Percentiles rank a stretch among this genome's conserved stretches.
phyloP scores from a whole-genome alignment of 768 basidiomycete genomes.

The Lactarius quietus region DNA sequence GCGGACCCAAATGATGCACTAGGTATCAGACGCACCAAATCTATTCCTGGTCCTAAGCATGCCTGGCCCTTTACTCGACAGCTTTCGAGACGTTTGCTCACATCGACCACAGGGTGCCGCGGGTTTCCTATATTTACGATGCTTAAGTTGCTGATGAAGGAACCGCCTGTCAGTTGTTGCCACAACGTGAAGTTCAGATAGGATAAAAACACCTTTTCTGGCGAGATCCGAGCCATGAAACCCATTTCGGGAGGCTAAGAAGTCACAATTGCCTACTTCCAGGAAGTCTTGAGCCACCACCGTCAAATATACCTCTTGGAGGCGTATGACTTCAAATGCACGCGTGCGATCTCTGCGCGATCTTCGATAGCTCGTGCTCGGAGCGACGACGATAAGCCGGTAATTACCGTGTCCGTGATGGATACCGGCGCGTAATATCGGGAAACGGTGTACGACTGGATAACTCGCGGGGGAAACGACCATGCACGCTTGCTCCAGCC shows the following conservation, averaged over 20 bases:
- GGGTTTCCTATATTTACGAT: not conserved
- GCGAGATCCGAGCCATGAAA: conserved; percentile 31
- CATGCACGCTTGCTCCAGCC: not conserved
- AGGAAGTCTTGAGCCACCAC: conserved; percentile 14
- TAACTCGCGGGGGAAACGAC: not conserved
- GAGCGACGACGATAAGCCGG: conserved; percentile 18
- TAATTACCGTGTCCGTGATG: not conserved
- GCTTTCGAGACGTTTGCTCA: conserved; percentile 29
- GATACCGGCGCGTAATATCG: conserved; percentile 1
- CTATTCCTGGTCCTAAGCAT: conserved; percentile 7
- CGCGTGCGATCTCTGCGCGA: conserved; percentile 30
- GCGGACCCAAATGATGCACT: not conserved
- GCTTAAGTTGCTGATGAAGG: too few relatives aligned
- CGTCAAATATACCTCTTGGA: conserved; percentile 30
- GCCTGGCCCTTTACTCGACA: conserved; percentile 26
- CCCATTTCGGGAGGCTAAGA: conserved; percentile 35
- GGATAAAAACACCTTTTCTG: conserved; percentile 32
- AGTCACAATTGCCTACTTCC: conserved; percentile 33
- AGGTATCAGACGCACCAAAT: conserved; percentile 11
- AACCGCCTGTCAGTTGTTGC: conserved; percentile 32
- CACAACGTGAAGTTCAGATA: conserved; percentile 29
- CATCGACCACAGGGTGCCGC: conserved; percentile 27
- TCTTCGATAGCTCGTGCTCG: conserved; percentile 18
- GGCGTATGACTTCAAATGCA: conserved; percentile 35
- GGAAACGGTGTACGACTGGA: conserved; percentile 13